These are phyloP conservation scores for Tuctoria greenei DNA, from an alignment of 176 grass and related monocot genomes.

Conservation along the genomic window DNA sequence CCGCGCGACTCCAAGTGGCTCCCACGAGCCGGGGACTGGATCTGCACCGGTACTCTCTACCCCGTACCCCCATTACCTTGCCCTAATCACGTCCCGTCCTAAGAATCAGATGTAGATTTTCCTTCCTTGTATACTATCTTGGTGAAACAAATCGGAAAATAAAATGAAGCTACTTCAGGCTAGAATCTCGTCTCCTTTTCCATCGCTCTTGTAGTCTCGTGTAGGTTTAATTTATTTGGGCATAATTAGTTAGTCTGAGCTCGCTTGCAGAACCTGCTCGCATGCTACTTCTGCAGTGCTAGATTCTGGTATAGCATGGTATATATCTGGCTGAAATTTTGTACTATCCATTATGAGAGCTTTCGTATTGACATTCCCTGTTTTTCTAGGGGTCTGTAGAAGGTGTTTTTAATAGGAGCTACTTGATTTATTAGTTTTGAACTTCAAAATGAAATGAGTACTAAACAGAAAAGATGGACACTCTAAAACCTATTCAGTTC, in stretches of 20 bases:
- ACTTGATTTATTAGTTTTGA: neutral
- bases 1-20: slow-evolving; percentile 95
- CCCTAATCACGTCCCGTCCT: neutral
- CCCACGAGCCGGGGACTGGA: slow-evolving; percentile 91
- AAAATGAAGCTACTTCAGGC: neutral
- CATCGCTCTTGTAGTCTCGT: no score
- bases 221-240: no score
- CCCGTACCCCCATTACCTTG: neutral
- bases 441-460: neutral
- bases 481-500: neutral
- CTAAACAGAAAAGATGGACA: neutral
- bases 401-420: neutral
- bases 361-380: neutral
- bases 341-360: neutral
- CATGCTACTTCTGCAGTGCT: neutral
- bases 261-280: neutral
- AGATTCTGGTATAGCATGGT: neutral
- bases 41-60: slow-evolving; percentile 69
- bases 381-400: neutral
- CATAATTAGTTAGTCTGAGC: no score
- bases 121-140: neutral
- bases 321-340: neutral
- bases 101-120: neutral
- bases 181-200: neutral
- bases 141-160: neutral